Base-by-base conservation (phyloP, 805 yeast genomes). In the Myxozyma nipponensis region DNA sequence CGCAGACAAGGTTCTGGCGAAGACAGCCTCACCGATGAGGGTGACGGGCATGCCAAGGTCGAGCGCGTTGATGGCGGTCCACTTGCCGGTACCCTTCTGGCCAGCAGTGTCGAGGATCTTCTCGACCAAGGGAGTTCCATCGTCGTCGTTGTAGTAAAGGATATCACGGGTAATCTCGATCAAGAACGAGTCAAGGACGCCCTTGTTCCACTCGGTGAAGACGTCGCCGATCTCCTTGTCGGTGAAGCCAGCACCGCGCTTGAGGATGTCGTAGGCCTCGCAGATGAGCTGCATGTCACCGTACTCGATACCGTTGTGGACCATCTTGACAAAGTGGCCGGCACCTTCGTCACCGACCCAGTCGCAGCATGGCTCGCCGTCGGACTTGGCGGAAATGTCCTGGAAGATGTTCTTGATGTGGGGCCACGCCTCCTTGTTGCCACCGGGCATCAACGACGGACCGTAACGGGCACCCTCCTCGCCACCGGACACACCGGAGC, bases 271-370 rank as follows among this genome's bases (percentile, higher is more conserved):
- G 76, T 91, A 91, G 61, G 97, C 96, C 78, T 91, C 98, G 74
- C 91, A 83, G 71, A 91, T 91, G 79, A 91, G 81, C 78, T 91
- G 98, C 98, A 91, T 91, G 76, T 91, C 98, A 81, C 98, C 98
- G 74, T 91, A 91, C 77, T 91, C 98, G 65, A 91, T 91, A 86
- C 98, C 98, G 72, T 91, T 91, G 81, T 91, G 98, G 60, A 93
- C 98, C 98, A 93, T 93, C 80, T 91, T 91, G 70, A 91, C 98
- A 76, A 84, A 91, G 76, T 91, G 98, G 67, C 98, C 98, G 42
- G 98, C 82, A 73, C 98, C 98, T 56, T 95, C 96, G 63, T 91
- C 95, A 67, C 98, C 98, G 65, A 91, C 97, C 98, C 98, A 91
- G 82, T 91, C 98, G 77, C 98, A 91, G 77, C 98, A 91, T 69